Evolutionary conservation across 805 yeast species (phyloP).

Genomic region (Candida parachauliodes): DNA sequence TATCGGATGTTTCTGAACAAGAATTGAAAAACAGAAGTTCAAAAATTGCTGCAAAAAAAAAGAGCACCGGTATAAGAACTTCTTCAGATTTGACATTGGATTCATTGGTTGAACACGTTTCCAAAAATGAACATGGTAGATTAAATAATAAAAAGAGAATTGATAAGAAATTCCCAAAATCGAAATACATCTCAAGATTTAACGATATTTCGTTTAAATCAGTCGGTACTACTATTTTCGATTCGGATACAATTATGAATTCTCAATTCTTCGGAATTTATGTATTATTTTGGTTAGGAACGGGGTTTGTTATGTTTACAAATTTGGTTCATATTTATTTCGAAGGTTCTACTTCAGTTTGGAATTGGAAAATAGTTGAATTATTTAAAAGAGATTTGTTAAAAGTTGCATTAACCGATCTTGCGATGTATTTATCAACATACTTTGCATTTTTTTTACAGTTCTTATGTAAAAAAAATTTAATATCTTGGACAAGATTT

Average conservation of each 20-base stretch:
- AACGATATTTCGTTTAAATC: slow-evolving; percentile 49
- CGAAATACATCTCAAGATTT: slow-evolving; percentile 43
- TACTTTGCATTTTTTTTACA: slow-evolving; percentile 66
- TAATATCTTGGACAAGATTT: slow-evolving; percentile 53
- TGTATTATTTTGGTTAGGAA: slow-evolving; percentile 72
- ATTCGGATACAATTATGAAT: slow-evolving; percentile 41
- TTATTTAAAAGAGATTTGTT: slow-evolving; percentile 59
- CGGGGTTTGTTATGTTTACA: slow-evolving; percentile 52
- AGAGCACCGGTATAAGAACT: background rate
- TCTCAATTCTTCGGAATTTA: slow-evolving; percentile 74
- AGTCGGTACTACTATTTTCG: slow-evolving; percentile 48
- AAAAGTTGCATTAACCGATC: slow-evolving; percentile 70
- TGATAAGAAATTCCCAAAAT: slow-evolving; percentile 3
- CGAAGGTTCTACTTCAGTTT: slow-evolving; percentile 37
- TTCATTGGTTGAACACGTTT: slow-evolving; percentile 4
- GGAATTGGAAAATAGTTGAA: slow-evolving; percentile 51
- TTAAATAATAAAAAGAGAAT: slow-evolving; percentile 7
- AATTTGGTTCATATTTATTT: slow-evolving; percentile 52
- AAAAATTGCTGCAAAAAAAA: background rate
- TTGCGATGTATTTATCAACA: slow-evolving; percentile 64
- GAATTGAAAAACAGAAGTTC: background rate
- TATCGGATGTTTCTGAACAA: slow-evolving; percentile 3
- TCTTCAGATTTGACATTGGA: slow-evolving; percentile 5
- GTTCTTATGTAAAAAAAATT: slow-evolving; percentile 39
- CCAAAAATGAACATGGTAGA: slow-evolving; percentile 7